These are phyloP conservation scores for Calendula officinalis DNA, from an alignment of 129 eudicot genomes.

Conservation along the genomic window DNA sequence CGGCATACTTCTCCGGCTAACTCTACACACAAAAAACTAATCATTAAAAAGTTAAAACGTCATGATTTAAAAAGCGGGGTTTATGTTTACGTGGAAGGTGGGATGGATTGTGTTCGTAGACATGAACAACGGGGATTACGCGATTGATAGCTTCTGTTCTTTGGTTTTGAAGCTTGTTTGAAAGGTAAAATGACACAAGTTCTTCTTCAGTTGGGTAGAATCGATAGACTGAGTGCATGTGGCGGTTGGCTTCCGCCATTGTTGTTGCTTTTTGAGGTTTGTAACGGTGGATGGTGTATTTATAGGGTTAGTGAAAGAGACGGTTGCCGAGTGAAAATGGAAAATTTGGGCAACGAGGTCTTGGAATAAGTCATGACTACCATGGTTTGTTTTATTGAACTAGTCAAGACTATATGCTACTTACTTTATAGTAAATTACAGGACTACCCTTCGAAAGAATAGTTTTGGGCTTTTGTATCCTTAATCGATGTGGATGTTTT, in stretches of 20 bases:
- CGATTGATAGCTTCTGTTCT: conserved; percentile 28
- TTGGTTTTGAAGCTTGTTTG: conserved; percentile 41
- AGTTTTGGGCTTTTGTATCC: neutral
- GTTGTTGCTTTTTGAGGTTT: conserved; percentile 2
- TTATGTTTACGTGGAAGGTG: conserved; percentile 52
- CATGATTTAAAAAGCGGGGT: neutral
- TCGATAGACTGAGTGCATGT: conserved; percentile 28
- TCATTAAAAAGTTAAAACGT: neutral
- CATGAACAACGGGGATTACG: conserved; percentile 59
- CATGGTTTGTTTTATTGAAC: conserved; percentile 28
- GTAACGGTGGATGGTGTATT: neutral
- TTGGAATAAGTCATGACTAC: conserved; percentile 41
- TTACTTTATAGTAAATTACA: conserved; percentile 2
- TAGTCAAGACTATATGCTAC: conserved; percentile 10
- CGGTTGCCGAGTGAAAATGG: conserved; percentile 39
- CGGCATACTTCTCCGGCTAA: conserved; percentile 54
- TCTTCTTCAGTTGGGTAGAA: conserved; percentile 92
- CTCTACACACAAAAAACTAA: conserved; percentile 15
- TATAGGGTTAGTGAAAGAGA: conserved; percentile 26
- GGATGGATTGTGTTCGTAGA: conserved; percentile 55
- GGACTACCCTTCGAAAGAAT: neutral
- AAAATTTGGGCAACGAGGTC: conserved; percentile 28
- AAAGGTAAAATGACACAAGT: conserved; percentile 61
- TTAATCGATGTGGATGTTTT: no score
- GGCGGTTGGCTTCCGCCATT: conserved; percentile 14